Conservation (phyloP, 371 early-diverging fungal species). For the Circinella minor region DNA sequence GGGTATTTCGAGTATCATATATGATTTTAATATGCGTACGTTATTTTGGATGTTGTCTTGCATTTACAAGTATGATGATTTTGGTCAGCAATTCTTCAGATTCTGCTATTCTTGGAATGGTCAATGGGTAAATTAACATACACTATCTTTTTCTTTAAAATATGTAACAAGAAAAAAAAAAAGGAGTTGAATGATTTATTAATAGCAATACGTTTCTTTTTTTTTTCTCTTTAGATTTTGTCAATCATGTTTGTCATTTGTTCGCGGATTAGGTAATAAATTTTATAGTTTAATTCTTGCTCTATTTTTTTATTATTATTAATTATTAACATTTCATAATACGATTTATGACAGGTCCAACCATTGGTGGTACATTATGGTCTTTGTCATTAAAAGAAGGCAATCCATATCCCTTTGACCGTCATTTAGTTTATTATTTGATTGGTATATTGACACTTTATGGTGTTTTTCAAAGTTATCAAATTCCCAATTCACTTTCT, state of each 20-base stretch:
- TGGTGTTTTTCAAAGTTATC: conserved; percentile 43
- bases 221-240: conserved; percentile 39
- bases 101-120: conserved; percentile 61
- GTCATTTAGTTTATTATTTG: conserved; percentile 63
- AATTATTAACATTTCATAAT: background rate
- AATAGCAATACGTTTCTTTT: too few relatives aligned
- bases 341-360: conserved; percentile 41
- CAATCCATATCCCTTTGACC: conserved; percentile 66
- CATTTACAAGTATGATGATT: conserved; percentile 68
- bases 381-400: conserved; percentile 62
- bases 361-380: conserved; percentile 68
- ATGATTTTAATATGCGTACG: conserved; percentile 47
- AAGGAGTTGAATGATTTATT: too few relatives aligned
- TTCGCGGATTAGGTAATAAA: conserved; percentile 63
- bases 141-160: background rate
- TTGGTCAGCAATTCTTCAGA: conserved; percentile 64
- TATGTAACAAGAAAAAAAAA: too few relatives aligned
- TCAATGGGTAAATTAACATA: conserved; percentile 59
- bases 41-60: conserved; percentile 53
- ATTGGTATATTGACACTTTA: conserved; percentile 41
- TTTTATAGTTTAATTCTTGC: background rate
- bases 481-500: conserved; percentile 37
- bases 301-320: background rate
- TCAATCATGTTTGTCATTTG: conserved; percentile 64
- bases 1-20: conserved; percentile 36